These are phyloP conservation scores for Trichoderma koningii DNA, from an alignment of 2,329 filamentous ascomycete genomes.

Conservation along the genomic window DNA sequence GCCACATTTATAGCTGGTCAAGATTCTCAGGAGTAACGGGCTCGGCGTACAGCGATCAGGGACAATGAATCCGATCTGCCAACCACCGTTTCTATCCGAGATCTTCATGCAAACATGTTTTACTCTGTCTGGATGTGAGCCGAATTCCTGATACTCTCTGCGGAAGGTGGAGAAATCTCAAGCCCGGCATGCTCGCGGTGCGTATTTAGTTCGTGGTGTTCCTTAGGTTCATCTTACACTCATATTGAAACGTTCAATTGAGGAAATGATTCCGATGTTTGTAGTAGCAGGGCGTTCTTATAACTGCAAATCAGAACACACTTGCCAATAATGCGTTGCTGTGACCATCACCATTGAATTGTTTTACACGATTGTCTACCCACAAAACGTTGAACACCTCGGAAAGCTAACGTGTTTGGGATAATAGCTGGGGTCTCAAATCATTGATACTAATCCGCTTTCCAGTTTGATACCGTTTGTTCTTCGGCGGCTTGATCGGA, in stretches of 20 bases:
- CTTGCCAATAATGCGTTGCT: too few species aligned
- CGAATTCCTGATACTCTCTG: too few species aligned
- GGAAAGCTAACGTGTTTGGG: slow-evolving; percentile 13
- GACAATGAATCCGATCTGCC: too few species aligned
- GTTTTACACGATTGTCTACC: not conserved
- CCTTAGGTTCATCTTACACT: too few species aligned
- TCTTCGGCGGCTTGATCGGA: not conserved
- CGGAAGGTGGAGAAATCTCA: not conserved
- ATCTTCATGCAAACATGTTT: not conserved
- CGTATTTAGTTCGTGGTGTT: not conserved
- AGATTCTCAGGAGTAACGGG: too few species aligned
- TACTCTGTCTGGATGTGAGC: too few species aligned
- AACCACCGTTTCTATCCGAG: not conserved
- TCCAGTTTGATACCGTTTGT: not conserved
- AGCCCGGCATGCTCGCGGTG: not conserved
- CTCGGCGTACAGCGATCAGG: too few species aligned
- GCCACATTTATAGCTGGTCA: not conserved
- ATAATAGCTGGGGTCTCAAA: not conserved
- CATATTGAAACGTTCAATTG: too few species aligned
- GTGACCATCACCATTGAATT: not conserved
- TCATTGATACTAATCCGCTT: not conserved
- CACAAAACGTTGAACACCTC: not conserved
- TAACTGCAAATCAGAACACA: too few species aligned
- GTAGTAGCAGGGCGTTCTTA: too few species aligned
- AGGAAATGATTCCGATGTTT: too few species aligned